Evolutionary conservation across 768 basidiomycete genomes (phyloP), one percentile per base, ranked within the genome.

Genomic region (Gautieria morchelliformis): DNA sequence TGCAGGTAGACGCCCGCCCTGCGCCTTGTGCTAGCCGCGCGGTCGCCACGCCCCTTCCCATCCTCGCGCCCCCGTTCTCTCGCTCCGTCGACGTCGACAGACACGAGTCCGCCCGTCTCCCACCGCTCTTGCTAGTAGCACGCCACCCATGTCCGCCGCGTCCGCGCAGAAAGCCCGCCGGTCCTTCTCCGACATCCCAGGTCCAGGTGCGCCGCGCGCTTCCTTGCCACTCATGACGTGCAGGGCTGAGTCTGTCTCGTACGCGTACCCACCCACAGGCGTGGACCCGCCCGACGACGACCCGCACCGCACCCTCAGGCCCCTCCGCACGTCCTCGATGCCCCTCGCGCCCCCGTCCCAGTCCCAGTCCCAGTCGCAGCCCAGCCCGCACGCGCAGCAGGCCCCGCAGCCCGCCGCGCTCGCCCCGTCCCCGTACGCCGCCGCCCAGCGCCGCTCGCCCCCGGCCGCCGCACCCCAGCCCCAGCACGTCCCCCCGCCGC

Each of bases 101-200:
- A n/a, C n/a, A n/a, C n/a, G n/a, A n/a, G n/a, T n/a, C n/a, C n/a
- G n/a, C n/a, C n/a, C n/a, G n/a, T n/a, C n/a, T n/a, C n/a, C n/a
- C n/a, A n/a, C n/a, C n/a, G n/a, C n/a, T n/a, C n/a, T n/a, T n/a
- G n/a, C n/a, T n/a, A n/a, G n/a, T 56, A 27, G 27, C 27, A 27
- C 2, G 27, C 3, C 2, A 2, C 2, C 63, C 66, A 84, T 85
- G 83, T 75, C 83, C 35, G 79, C 72, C 64, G 77, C 79, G 63
- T 81, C 81, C 27, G 79, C 15, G 79, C 73, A 62, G 76, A 82
- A 64, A 81, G 79, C 67, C 62, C 75, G 10, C 79, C 75, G 64
- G 69, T 75, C 54, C 78, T 77, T 63, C 71, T 75, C 58, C 52
- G 67, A 50, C 40, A 74, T 72, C 52, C 78, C 77, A 72, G 76